These are phyloP conservation scores for Didymella keratinophila DNA, from an alignment of 2,329 filamentous ascomycete genomes.

Conservation along the genomic window DNA sequence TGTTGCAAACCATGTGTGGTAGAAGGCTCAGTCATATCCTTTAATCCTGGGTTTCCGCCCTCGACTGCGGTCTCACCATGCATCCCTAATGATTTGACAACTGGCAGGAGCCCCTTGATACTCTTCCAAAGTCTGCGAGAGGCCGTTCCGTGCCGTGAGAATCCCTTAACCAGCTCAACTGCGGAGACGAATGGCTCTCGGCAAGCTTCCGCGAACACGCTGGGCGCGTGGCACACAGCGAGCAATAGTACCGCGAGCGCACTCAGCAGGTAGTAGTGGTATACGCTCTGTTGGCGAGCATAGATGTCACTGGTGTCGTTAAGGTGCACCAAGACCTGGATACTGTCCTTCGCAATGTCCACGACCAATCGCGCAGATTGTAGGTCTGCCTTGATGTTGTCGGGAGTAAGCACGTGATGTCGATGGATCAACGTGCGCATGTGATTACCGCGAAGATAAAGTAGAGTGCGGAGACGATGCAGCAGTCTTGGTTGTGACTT, in stretches of 20 bases:
- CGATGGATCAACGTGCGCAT: slow-evolving; percentile 30
- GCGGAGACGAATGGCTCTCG: slow-evolving; percentile 29
- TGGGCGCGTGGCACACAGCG: slow-evolving; percentile 33
- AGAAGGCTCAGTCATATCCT: neutral
- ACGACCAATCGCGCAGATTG: slow-evolving; percentile 27
- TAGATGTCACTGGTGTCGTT: slow-evolving; percentile 34
- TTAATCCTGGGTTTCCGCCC: neutral
- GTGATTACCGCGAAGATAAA: slow-evolving; percentile 31
- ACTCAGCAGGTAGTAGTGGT: slow-evolving; percentile 33
- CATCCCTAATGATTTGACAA: slow-evolving; percentile 23
- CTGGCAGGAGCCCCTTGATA: slow-evolving; percentile 29
- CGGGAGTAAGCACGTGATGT: slow-evolving; percentile 31
- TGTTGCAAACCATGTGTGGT: neutral
- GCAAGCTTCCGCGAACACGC: slow-evolving; percentile 26
- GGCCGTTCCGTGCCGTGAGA: slow-evolving; percentile 28
- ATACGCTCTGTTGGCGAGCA: slow-evolving; percentile 28
- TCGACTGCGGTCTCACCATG: slow-evolving; percentile 1
- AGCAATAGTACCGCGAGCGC: slow-evolving; percentile 28
- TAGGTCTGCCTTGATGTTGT: slow-evolving; percentile 24
- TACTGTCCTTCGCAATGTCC: slow-evolving; percentile 31
- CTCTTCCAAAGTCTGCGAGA: slow-evolving; percentile 34
- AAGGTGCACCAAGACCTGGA: slow-evolving; percentile 30
- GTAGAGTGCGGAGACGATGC: slow-evolving; percentile 26
- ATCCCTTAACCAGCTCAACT: slow-evolving; percentile 31
- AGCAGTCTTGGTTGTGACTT: slow-evolving; percentile 25